A percentile compares a stretch with the other conserved stretches of the same genome.
These are phyloP conservation scores for Flammula alnicola DNA, from an alignment of 1,284 basidiomycete genomes.

Conservation along the genomic window DNA sequence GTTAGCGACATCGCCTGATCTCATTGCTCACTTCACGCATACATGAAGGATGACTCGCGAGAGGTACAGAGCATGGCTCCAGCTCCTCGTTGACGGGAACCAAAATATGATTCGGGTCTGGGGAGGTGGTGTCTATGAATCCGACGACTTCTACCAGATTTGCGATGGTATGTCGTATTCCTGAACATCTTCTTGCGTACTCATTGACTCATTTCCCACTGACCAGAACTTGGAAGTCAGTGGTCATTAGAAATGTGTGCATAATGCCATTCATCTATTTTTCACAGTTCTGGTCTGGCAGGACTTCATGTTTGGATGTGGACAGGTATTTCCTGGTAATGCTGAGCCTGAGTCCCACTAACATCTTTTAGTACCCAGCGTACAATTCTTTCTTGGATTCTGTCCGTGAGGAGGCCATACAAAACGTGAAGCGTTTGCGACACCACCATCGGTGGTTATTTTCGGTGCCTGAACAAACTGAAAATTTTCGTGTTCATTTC, in stretches of 20 bases:
- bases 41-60: slow-evolving; percentile 49
- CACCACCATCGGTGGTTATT: slow-evolving; percentile 82
- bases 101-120: slow-evolving; percentile 86
- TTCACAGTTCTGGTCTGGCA: slow-evolving; percentile 83
- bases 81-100: slow-evolving; percentile 77
- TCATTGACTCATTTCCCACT: not conserved
- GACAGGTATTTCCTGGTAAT: slow-evolving; percentile 50
- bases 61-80: slow-evolving; percentile 73
- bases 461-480: slow-evolving; percentile 61
- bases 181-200: slow-evolving; percentile 4
- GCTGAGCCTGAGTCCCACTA: slow-evolving; percentile 9
- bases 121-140: slow-evolving; percentile 86
- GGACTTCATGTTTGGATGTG: slow-evolving; percentile 89
- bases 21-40: not conserved
- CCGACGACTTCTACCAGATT: slow-evolving; percentile 77
- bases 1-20: too few relatives aligned
- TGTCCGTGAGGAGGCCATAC: slow-evolving; percentile 71
- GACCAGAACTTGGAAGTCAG: slow-evolving; percentile 68
- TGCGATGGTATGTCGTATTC: slow-evolving; percentile 64
- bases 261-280: slow-evolving; percentile 3
- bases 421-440: slow-evolving; percentile 74
- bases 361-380: slow-evolving; percentile 65
- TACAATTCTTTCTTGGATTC: slow-evolving; percentile 72
- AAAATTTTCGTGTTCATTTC: not conserved
- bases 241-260: slow-evolving; percentile 24